Base-by-base conservation (phyloP, 257 asterid species). In the Schizonepeta tenuifolia region DNA sequence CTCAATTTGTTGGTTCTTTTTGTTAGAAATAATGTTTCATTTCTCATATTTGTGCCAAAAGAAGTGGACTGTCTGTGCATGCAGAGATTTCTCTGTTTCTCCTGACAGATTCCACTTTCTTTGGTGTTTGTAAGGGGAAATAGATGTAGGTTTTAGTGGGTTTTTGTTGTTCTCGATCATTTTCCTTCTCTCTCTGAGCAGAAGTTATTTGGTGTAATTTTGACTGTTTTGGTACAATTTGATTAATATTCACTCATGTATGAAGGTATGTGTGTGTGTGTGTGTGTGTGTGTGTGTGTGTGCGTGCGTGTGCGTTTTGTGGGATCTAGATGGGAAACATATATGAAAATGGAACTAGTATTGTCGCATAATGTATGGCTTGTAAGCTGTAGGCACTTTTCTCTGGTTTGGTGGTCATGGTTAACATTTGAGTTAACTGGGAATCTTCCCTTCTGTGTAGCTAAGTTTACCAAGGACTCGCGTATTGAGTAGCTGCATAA, bases 401-500 rank as follows among this genome's bases (percentile, higher is more conserved):
- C 40, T 59, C 18, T 13, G 8, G 40, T 70, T 44, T 40, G 21
- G 38, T 65, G 57, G 10, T 46, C 11, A 50, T 62, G 26, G 60
- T 41, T 5, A 62, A 46, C 28, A 22, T 61, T 56, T 69, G 59
- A 55, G 15, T 72, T 56, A 2, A 43, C 47, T 50, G 44, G 18
- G 65, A 62, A 3, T 77, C 9, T 14, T 69, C 20, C 22, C 33
- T 17, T 62, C 20, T 62, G 47, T 82, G 70, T 80, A 94, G 97
- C 87, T 91, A 35, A 81, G 85, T 80, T 79, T 81, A 51, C 81
- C 92, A 20, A 72, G 74, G 33, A 51, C 71, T 61, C 43, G 76
- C 76, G 70, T 94, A 58, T 81, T 89, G 98, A 94, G 95, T 78
- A 94, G 97, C 85, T 89, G 96, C 65, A 86, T 94, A 59, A 89